Percentiles rank a stretch among this genome's conserved stretches.
These are phyloP conservation scores for Diaporthe sp. DNA, from an alignment of 2,329 filamentous ascomycete species.

Conservation along the genomic window DNA sequence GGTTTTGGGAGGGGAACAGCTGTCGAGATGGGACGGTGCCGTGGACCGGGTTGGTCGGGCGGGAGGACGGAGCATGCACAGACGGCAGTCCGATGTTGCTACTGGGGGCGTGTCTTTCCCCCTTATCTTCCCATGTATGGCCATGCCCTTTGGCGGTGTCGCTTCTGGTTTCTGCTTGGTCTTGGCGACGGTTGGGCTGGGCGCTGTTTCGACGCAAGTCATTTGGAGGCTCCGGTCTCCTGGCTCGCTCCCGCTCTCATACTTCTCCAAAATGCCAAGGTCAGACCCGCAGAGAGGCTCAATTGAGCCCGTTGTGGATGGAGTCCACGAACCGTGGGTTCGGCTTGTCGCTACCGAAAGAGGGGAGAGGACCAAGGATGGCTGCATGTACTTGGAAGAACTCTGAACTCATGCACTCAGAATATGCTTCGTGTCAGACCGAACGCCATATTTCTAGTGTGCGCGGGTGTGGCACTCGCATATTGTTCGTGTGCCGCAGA, in stretches of 20 bases:
- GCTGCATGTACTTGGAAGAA: conserved; percentile 6
- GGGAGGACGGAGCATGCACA: not conserved
- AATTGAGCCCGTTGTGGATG: conserved; percentile 5
- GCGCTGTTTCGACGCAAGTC: conserved; percentile 30
- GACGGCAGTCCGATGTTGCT: conserved; percentile 13
- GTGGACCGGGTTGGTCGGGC: conserved; percentile 16
- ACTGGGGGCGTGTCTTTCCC: not conserved
- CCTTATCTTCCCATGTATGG: not conserved
- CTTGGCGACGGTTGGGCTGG: conserved; percentile 19
- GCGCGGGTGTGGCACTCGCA: conserved; percentile 26
- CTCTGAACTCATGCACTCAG: conserved; percentile 2
- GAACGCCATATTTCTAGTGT: conserved; percentile 13
- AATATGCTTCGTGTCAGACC: conserved; percentile 12
- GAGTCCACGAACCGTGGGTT: not conserved
- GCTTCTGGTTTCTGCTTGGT: conserved; percentile 25
- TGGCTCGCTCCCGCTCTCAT: conserved; percentile 10
- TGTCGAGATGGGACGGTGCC: conserved; percentile 22
- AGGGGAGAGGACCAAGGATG: not conserved
- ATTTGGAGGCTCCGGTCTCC: conserved; percentile 5
- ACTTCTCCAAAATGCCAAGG: conserved; percentile 25
- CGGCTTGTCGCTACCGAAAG: not conserved
- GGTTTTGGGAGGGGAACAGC: conserved; percentile 15
- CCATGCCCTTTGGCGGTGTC: conserved; percentile 17
- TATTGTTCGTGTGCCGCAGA: conserved; percentile 29
- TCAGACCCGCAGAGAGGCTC: not conserved